These are phyloP conservation scores for Herpotrichia juniperi DNA, from an alignment of 2,329 filamentous ascomycete genomes.

Conservation along the genomic window DNA sequence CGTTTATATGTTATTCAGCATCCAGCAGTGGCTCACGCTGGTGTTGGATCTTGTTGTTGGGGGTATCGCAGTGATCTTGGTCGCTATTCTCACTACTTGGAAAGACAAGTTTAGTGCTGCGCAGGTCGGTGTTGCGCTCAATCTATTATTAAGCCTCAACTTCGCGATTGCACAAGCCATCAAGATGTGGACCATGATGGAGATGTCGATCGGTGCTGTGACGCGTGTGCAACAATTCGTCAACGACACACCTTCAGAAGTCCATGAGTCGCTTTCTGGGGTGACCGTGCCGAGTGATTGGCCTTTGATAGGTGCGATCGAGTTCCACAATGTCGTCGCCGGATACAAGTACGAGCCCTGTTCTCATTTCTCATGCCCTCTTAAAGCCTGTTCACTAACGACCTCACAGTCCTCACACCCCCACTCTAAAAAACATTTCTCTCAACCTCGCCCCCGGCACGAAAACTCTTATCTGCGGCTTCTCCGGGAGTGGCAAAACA, in stretches of 20 bases:
- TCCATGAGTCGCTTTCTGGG: constrained; percentile 51
- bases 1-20: constrained; percentile 42
- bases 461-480: constrained; percentile 55
- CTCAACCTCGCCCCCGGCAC: constrained; percentile 52
- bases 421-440: constrained; percentile 17
- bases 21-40: constrained; percentile 48
- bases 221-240: constrained; percentile 57
- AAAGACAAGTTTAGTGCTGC: constrained; percentile 48
- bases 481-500: constrained; percentile 55
- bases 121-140: constrained; percentile 56
- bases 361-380: too few relatives aligned
- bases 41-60: constrained; percentile 43
- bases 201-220: constrained; percentile 63
- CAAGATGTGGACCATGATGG: constrained; percentile 59
- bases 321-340: constrained; percentile 43
- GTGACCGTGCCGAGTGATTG: constrained; percentile 39
- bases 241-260: constrained; percentile 48
- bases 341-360: background rate
- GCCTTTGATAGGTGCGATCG: constrained; percentile 46
- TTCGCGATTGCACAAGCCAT: constrained; percentile 53
- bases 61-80: constrained; percentile 37
- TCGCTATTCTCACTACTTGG: constrained; percentile 35
- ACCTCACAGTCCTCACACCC: background rate
- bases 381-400: background rate
- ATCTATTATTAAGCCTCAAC: constrained; percentile 58